Conservation (phyloP, 164 flowering plant species). For the Vitis riparia region DNA sequence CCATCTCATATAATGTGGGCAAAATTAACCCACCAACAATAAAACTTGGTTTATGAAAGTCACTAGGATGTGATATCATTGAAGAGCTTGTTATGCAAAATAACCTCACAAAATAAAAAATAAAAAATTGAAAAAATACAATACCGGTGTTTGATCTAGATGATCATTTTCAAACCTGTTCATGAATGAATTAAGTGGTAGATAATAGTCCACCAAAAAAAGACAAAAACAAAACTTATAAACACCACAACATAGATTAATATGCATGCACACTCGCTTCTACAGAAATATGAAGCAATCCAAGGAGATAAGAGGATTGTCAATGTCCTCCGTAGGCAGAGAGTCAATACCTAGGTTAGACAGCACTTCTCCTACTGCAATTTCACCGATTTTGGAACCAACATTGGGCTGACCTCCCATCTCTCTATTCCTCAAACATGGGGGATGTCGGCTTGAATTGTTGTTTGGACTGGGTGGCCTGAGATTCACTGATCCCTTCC, state of each 20-base stretch:
- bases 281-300: constrained; percentile 82
- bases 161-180: too few relatives aligned
- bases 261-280: constrained; percentile 2
- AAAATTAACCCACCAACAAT: too few relatives aligned
- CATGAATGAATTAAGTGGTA: too few relatives aligned
- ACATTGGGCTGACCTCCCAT: constrained; percentile 15
- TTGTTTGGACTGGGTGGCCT: constrained; percentile 20
- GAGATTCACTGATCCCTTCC: constrained; percentile 19
- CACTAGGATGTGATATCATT: too few relatives aligned
- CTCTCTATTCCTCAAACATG: constrained; percentile 27
- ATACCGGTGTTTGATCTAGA: too few relatives aligned
- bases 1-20: too few relatives aligned
- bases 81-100: too few relatives aligned
- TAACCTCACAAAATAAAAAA: background rate
- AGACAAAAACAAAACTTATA: background rate
- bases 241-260: constrained; percentile 3
- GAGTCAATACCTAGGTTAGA: constrained; percentile 20
- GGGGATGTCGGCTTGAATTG: constrained; percentile 3
- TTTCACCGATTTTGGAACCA: constrained; percentile 28
- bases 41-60: too few relatives aligned
- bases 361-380: constrained; percentile 23
- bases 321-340: constrained; percentile 44
- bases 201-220: background rate
- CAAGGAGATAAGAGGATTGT: constrained; percentile 71
- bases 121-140: background rate